Evolutionary conservation across 768 basidiomycete species (phyloP), one percentile per base, ranked within the genome.

Genomic region (Galerina marginata): DNA sequence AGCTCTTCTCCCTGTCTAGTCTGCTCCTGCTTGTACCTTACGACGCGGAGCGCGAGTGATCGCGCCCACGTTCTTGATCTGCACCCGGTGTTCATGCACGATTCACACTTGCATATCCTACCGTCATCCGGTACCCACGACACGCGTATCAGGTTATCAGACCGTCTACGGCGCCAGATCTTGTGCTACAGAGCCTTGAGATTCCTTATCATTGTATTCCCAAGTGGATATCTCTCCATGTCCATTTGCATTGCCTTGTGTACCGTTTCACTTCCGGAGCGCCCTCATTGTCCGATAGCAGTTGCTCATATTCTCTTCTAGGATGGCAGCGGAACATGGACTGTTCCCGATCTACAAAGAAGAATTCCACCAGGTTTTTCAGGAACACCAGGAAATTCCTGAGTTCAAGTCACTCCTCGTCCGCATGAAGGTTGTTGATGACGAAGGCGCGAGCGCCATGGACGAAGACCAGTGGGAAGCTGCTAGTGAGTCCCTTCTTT

Each of bases 381-480:
- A 82, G 16, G 91, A 96, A 67, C 89, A 97, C 70, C 84, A 86
- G 59, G 85, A 91, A 25, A 83, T 91, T 63, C 74, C 83, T 2
- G 95, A 97, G 66, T 98, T 93, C 70, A 86, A 86, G 16, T 83
- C 86, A n/a, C 80, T 99, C 15, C 80, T 99, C 76, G 79, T 90
- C 59, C 83, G 86, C 65, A 99, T 99, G 97, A 91, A 88, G 62
- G 97, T 99, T 29, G 86, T 97, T 44, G 90, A 97, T 69, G 76
- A 80, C 15, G 83, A 90, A 43, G 95, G 95, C 2, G 91, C 91
- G 76, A 96, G 93, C 69, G 79, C 92, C 54, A 97, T 99, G 93
- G 87, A 95, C 64, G 91, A 92, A 65, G 90, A 92, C 66, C 96
- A 99, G 75, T 97, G 96, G 93, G 95, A 98, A 69, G 96, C 96